A percentile compares a stretch with the other conserved stretches of the same genome.
These are phyloP conservation scores for Candolleomyces eurysporus DNA, from an alignment of 768 basidiomycete genomes.

Conservation along the genomic window DNA sequence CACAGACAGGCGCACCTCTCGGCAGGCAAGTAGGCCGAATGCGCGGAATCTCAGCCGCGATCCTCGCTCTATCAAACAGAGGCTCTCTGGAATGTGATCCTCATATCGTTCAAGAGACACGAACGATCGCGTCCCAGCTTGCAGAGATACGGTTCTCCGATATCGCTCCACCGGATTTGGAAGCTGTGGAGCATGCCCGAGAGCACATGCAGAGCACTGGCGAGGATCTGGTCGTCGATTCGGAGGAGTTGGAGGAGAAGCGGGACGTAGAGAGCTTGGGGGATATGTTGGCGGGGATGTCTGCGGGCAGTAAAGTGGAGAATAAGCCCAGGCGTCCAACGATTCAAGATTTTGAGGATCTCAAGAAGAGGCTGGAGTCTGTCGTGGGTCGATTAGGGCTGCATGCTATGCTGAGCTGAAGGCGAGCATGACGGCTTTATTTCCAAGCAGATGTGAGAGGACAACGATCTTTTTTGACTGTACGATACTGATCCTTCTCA, in stretches of 20 bases:
- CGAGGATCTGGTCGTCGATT: constrained; percentile 34
- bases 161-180: constrained; percentile 70
- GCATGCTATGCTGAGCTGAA: neutral
- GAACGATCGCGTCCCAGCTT: constrained; percentile 56
- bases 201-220: constrained; percentile 46
- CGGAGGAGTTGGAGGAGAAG: constrained; percentile 45
- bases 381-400: neutral
- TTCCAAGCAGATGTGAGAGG: no score
- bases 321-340: constrained; percentile 27
- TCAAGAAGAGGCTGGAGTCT: neutral
- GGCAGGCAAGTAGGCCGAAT: constrained; percentile 77
- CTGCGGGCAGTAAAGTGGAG: constrained; percentile 22
- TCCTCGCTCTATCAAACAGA: constrained; percentile 55
- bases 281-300: constrained; percentile 50
- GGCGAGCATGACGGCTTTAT: no score
- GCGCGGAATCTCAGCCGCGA: constrained; percentile 66
- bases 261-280: constrained; percentile 53
- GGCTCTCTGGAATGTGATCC: constrained; percentile 9
- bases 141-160: constrained; percentile 64
- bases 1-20: constrained; percentile 63
- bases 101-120: constrained; percentile 40
- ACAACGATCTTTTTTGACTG: no score
- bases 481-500: no score
- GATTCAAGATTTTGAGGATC: constrained; percentile 28
- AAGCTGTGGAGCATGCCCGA: constrained; percentile 75